Percentiles rank a stretch among this genome's conserved stretches.
phyloP scores from a whole-genome alignment of 1,284 basidiomycete genomes.

The Cryptococcus neoformans region DNA sequence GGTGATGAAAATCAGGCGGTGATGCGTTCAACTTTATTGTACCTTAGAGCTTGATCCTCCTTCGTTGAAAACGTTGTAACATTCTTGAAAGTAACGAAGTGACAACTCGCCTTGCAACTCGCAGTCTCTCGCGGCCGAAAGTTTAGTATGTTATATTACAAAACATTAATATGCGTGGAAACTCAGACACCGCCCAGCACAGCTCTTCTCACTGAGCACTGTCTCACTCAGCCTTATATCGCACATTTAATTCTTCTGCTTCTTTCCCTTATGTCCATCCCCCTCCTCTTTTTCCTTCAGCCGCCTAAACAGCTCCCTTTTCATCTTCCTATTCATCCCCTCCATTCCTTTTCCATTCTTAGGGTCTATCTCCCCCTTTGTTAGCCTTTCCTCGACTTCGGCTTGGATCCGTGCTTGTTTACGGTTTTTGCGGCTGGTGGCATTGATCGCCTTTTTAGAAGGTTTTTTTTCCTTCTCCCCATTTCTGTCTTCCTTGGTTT shows the following conservation, averaged over 20 bases:
- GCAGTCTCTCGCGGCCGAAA: not conserved
- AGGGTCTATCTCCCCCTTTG: not conserved
- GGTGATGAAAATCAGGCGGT: not conserved
- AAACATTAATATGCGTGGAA: not conserved
- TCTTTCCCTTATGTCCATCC: not conserved
- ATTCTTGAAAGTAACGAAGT: too few species aligned
- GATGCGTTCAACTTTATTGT: not conserved
- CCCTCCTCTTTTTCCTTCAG: constrained; percentile 5
- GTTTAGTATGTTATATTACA: not conserved
- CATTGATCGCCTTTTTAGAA: not conserved
- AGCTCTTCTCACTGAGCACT: not conserved
- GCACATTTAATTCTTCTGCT: not conserved
- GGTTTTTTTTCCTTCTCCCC: not conserved
- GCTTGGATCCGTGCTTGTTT: not conserved
- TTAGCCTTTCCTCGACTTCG: constrained; percentile 3
- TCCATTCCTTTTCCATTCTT: too few species aligned
- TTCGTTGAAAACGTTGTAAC: too few species aligned
- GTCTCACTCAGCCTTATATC: not conserved
- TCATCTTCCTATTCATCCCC: constrained; percentile 8
- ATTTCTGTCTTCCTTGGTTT: not conserved
- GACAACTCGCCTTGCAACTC: too few species aligned
- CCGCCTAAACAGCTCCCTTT: constrained; percentile 11
- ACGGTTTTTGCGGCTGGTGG: not conserved
- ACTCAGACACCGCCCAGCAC: not conserved
- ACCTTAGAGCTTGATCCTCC: too few species aligned